phyloP scores from a whole-genome alignment of 2,329 filamentous ascomycete species.

The Cryphonectria nitschkei region DNA sequence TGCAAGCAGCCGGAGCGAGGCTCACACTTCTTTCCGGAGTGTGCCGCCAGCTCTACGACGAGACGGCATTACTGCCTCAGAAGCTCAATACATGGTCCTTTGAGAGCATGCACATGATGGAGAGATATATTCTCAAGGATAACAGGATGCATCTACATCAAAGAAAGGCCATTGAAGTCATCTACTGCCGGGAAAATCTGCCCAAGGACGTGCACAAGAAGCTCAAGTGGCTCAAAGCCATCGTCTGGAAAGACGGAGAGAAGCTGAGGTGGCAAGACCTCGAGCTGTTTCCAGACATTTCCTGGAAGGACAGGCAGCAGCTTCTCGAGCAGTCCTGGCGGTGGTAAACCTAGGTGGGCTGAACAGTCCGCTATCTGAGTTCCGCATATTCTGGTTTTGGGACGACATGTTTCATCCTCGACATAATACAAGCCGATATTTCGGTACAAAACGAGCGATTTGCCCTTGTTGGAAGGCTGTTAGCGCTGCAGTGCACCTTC shows the following conservation, averaged over 20 bases:
- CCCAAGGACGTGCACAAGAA: constrained; percentile 35
- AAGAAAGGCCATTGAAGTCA: constrained; percentile 37
- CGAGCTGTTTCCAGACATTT: constrained; percentile 20
- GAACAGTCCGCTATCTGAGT: neutral
- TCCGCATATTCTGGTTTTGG: neutral
- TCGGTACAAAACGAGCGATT: neutral
- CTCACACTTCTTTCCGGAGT: constrained; percentile 40
- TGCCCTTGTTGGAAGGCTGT: neutral
- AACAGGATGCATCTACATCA: constrained; percentile 37
- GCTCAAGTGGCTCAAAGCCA: constrained; percentile 37
- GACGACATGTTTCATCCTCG: neutral
- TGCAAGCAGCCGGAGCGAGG: constrained; percentile 24
- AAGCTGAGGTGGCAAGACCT: constrained; percentile 28
- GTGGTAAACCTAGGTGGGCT: constrained; percentile 4
- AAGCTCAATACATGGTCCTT: constrained; percentile 42
- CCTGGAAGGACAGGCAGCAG: constrained; percentile 27
- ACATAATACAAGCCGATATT: neutral
- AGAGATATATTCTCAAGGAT: constrained; percentile 40
- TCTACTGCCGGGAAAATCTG: constrained; percentile 36
- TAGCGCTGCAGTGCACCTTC: neutral
- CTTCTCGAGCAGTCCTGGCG: constrained; percentile 24
- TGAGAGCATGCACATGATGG: constrained; percentile 38
- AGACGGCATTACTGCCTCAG: constrained; percentile 41
- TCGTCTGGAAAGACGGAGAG: constrained; percentile 33
- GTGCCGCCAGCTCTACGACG: constrained; percentile 43